Evolutionary conservation across 1,139 yeast genomes (phyloP).

Genomic region (Trichomonascaceae sp.): DNA sequence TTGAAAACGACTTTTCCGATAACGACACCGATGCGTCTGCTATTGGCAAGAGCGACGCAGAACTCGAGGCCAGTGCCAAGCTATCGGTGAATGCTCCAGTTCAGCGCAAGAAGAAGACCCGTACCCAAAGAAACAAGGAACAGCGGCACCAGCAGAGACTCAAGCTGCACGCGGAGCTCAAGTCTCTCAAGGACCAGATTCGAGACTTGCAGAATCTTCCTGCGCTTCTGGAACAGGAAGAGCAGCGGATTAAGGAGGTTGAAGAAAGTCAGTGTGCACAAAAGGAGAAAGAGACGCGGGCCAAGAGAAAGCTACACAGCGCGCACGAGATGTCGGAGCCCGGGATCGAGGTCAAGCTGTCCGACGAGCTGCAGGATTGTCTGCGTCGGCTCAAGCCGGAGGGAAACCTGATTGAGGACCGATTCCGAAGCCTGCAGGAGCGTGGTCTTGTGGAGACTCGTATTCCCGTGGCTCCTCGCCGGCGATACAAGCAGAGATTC

Average conservation of each 20-base stretch:
- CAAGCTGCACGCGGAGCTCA: conserved; percentile 44
- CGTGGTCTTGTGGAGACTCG: conserved; percentile 81
- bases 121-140: conserved; percentile 60
- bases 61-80: conserved; percentile 25
- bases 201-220: conserved; percentile 35
- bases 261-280: conserved; percentile 4
- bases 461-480: conserved; percentile 52
- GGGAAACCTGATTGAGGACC: conserved; percentile 75
- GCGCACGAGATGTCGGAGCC: conserved; percentile 49
- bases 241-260: conserved; percentile 18
- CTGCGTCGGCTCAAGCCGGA: conserved; percentile 79
- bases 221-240: conserved; percentile 14
- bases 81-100: conserved; percentile 63
- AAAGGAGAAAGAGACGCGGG: conserved; percentile 10
- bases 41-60: conserved; percentile 19
- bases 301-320: conserved; percentile 21
- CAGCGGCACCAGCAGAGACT: conserved; percentile 49
- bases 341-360: conserved; percentile 72
- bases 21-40: conserved; percentile 24
- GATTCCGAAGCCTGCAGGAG: conserved; percentile 69
- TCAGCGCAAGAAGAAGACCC: conserved; percentile 58
- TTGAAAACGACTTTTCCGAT: conserved; percentile 34
- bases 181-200: conserved; percentile 45
- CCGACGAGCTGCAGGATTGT: conserved; percentile 80
- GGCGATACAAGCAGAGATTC: conserved; percentile 52